Percentiles rank a stretch among this genome's conserved stretches.
These are phyloP conservation scores for Tricladium varicosporioides DNA, from an alignment of 2,329 filamentous ascomycete species.

Conservation along the genomic window DNA sequence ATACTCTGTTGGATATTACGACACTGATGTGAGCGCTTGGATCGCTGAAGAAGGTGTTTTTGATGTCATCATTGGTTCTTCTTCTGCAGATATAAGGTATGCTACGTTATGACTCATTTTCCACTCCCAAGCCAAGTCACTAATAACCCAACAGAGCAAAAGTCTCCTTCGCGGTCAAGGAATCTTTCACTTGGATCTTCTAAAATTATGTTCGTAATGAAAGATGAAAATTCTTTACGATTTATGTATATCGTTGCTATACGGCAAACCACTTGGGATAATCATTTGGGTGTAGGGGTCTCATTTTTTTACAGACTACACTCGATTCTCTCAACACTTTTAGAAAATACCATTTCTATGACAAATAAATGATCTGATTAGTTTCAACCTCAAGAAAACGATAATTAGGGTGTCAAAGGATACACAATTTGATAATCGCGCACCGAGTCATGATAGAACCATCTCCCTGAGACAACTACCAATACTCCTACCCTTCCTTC, in stretches of 20 bases:
- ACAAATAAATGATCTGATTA: too few relatives aligned
- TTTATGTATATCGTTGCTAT: neutral
- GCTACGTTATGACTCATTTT: constrained; percentile 39
- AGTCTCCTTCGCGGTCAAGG: constrained; percentile 55
- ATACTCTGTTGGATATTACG: constrained; percentile 57
- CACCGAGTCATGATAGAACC: too few relatives aligned
- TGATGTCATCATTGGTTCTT: constrained; percentile 59
- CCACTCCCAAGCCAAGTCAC: constrained; percentile 8
- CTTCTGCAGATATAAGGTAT: constrained; percentile 62
- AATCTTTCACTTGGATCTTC: constrained; percentile 62
- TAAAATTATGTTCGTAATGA: constrained; percentile 6
- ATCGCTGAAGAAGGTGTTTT: constrained; percentile 65
- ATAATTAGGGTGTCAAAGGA: too few relatives aligned
- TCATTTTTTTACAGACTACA: too few relatives aligned
- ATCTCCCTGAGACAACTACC: too few relatives aligned
- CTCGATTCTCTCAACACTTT: too few relatives aligned
- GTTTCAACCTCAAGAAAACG: too few relatives aligned
- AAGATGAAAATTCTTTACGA: too few relatives aligned
- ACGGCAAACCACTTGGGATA: neutral
- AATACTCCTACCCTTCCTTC: too few relatives aligned
- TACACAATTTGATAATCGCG: too few relatives aligned
- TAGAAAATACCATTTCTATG: too few relatives aligned
- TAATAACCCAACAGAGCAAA: constrained; percentile 39
- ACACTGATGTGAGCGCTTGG: constrained; percentile 57
- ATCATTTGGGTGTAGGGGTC: too few relatives aligned